Base-by-base conservation (phyloP, 2,329 filamentous ascomycete genomes). In the Cordyceps cicadae region DNA sequence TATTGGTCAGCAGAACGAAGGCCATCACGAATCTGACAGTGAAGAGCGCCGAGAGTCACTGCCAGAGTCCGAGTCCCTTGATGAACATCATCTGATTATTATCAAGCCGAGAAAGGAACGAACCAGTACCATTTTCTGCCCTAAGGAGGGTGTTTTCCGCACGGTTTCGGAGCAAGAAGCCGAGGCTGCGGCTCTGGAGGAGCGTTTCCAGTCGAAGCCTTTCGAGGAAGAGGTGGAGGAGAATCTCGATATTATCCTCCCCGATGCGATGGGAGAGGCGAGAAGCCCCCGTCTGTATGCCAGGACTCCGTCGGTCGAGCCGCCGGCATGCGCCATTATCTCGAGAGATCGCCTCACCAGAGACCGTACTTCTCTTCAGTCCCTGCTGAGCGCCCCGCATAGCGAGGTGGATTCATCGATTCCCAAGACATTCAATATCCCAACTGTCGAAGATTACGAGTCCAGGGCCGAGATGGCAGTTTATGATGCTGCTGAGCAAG, bases 111-210 rank as follows among this genome's bases (percentile, higher is more conserved):
- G 68, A 59, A 73, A 75, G 57, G 77, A 70, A 66, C 75, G 76
- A 65, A 80, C 69, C 29, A 81, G 77, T 67, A 82, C 80, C 43
- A 78, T 86, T 59, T 83, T 87, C 66, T 80, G 84, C 14, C 83
- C 86, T 5, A 79, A 81, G 19, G 79, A 87, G 67, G 87, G 85
- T 53, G 82, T 84, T 59, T 87, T 87, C 69, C 80, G 81, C 53
- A 84, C 83, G 2, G 73, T 86, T 50, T 82, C 83, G 1, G 78
- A 83, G 64, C 74, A 80, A 62, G 80, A 83, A 62, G 76, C 79
- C 12, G 80, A 83, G 62, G 76, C 79, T 9, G 75, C 77, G 19
- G 75, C 74, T 5, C 69, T 79, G 60, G 73, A 77, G 61, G 70
- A 61, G 29, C 59, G 46, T 21, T 45, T 68, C 0, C 68, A 71